Evolutionary conservation across 2,329 filamentous ascomycete species (phyloP).

Genomic region (Paraconiothyrium sp.): DNA sequence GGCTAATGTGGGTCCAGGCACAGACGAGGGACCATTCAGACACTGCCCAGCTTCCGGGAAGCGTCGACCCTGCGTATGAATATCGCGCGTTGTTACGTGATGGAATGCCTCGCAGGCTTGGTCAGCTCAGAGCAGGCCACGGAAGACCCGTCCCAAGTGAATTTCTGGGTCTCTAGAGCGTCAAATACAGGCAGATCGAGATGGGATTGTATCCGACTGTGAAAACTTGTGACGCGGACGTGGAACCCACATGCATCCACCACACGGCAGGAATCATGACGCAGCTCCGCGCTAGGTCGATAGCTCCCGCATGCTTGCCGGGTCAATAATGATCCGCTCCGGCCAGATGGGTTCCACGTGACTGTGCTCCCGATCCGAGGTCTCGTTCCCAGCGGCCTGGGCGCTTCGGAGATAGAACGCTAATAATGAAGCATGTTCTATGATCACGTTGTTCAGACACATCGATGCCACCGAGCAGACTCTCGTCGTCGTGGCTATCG

Average conservation of each 20-base stretch:
- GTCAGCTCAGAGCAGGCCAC: not conserved
- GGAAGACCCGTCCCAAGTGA: not conserved
- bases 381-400: not conserved
- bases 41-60: not conserved
- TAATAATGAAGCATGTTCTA: not conserved
- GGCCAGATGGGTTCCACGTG: not conserved
- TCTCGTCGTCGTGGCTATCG: not conserved
- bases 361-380: not conserved
- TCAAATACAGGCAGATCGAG: not conserved
- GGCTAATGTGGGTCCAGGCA: not conserved
- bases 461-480: not conserved
- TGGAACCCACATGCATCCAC: not conserved
- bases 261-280: not conserved
- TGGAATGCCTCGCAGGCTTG: conserved; percentile 6
- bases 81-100: conserved; percentile 12
- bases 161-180: not conserved
- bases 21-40: not conserved
- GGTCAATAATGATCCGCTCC: too few relatives aligned
- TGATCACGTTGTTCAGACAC: not conserved
- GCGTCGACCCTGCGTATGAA: not conserved
- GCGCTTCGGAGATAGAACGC: not conserved
- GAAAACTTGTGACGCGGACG: not conserved
- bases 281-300: not conserved
- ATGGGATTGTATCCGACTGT: not conserved
- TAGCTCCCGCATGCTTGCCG: not conserved